Evolutionary conservation across 1,139 yeast species (phyloP).

Genomic region (Pichia sp.): DNA sequence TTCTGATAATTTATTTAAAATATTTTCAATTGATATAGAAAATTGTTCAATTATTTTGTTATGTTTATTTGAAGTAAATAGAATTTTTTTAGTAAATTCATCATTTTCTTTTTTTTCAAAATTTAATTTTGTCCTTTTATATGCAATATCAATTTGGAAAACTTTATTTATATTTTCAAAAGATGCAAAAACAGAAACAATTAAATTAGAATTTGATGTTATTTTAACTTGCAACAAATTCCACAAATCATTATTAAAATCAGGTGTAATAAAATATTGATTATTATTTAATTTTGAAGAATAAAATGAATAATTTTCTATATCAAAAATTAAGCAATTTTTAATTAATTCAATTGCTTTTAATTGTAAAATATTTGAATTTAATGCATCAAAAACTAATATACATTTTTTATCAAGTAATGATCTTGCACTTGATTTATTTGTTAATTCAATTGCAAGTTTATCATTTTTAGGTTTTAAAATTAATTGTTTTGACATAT

Average conservation of each 20-base stretch:
- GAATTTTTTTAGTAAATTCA: constrained; percentile 17
- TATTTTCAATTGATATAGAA: constrained; percentile 17
- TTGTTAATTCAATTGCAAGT: constrained; percentile 35
- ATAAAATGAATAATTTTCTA: constrained; percentile 48
- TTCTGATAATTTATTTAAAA: constrained; percentile 23
- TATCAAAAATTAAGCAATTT: constrained; percentile 48
- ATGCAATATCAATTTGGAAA: constrained; percentile 29
- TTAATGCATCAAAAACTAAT: constrained; percentile 35
- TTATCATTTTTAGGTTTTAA: constrained; percentile 25
- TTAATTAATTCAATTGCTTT: constrained; percentile 41
- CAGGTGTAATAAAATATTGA: constrained; percentile 21
- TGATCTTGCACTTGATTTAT: constrained; percentile 40
- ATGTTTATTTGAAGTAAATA: constrained; percentile 23
- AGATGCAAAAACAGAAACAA: constrained; percentile 37
- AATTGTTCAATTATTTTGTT: constrained; percentile 22
- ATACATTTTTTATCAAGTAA: constrained; percentile 35
- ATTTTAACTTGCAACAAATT: constrained; percentile 35
- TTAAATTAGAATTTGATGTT: constrained; percentile 35
- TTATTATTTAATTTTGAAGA: constrained; percentile 37
- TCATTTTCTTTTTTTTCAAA: constrained; percentile 13
- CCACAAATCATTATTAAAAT: constrained; percentile 45
- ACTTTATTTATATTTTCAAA: constrained; percentile 41
- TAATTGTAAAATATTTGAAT: constrained; percentile 18
- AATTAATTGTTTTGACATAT: constrained; percentile 27
- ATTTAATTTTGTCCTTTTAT: constrained; percentile 19